Percentiles rank a stretch among this genome's conserved stretches.
Conservation (phyloP, 1,139 yeast species). For the Hyphopichia khmerensis region DNA sequence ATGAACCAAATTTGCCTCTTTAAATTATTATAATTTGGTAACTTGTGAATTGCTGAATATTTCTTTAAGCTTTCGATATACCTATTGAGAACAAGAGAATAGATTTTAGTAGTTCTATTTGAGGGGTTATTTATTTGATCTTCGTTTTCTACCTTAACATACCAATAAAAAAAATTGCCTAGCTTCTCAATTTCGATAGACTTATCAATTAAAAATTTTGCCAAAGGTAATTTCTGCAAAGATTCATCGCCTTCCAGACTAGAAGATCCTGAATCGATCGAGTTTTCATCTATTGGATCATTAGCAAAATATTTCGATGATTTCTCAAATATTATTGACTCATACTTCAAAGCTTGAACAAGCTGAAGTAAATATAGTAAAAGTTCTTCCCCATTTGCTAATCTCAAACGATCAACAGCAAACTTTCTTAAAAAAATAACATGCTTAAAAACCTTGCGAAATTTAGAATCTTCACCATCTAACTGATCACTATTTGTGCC, state of each 20-base stretch:
- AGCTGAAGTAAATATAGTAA: slow-evolving; percentile 82
- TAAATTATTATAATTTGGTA: slow-evolving; percentile 38
- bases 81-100: slow-evolving; percentile 35
- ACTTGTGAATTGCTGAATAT: slow-evolving; percentile 26
- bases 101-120: slow-evolving; percentile 19
- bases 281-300: not conserved
- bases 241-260: not conserved
- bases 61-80: slow-evolving; percentile 39
- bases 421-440: slow-evolving; percentile 62
- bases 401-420: slow-evolving; percentile 80
- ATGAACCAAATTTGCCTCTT: slow-evolving; percentile 48
- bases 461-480: slow-evolving; percentile 27
- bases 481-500: slow-evolving; percentile 9
- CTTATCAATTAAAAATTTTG: slow-evolving; percentile 73
- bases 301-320: slow-evolving; percentile 2
- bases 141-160: slow-evolving; percentile 80
- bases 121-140: slow-evolving; percentile 48
- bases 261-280: slow-evolving; percentile 1
- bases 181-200: slow-evolving; percentile 64
- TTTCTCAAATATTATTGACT: slow-evolving; percentile 25
- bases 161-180: slow-evolving; percentile 91
- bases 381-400: slow-evolving; percentile 78
- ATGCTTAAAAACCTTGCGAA: slow-evolving; percentile 31
- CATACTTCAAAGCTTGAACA: slow-evolving; percentile 91
- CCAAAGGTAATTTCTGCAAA: slow-evolving; percentile 56